Conservation (phyloP, 345 rosid genomes). For the Turnera subulata region DNA sequence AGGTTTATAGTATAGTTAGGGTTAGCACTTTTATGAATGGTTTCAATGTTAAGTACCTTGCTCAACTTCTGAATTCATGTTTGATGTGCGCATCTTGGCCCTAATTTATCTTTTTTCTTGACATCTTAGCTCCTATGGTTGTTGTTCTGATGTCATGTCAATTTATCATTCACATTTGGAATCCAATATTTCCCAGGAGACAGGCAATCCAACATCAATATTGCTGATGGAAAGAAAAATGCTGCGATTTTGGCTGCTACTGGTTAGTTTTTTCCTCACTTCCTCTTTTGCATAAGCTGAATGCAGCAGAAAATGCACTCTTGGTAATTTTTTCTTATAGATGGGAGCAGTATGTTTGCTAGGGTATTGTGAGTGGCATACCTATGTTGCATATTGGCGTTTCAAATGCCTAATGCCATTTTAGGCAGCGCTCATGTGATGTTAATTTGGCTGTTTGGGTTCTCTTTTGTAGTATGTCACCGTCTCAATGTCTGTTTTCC, state of each 20-base stretch:
- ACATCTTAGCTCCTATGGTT: background rate
- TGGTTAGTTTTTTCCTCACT: conserved; percentile 16
- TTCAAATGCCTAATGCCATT: background rate
- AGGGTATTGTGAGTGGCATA: background rate
- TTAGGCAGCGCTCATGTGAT: background rate
- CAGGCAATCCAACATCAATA: conserved; percentile 64
- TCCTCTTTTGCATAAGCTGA: background rate
- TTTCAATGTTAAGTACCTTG: background rate
- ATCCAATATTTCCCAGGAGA: conserved; percentile 38
- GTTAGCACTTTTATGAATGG: too few species aligned
- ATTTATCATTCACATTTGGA: conserved; percentile 1
- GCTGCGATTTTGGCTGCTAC: conserved; percentile 65
- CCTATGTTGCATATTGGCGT: too few species aligned
- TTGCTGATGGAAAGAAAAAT: conserved; percentile 81
- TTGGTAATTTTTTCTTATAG: background rate
- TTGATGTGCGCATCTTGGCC: background rate
- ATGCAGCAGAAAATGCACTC: too few species aligned
- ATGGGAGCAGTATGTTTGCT: background rate
- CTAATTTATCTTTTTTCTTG: background rate
- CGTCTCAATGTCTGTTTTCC: background rate
- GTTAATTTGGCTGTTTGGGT: background rate
- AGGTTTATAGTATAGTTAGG: too few species aligned
- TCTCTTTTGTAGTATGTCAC: background rate
- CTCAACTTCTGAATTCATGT: background rate
- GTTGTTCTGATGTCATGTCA: background rate